Percentiles rank a stretch among this genome's conserved stretches.
These are phyloP conservation scores for Hordeum marinum DNA, from an alignment of 176 grass and related monocot species.

Conservation along the genomic window DNA sequence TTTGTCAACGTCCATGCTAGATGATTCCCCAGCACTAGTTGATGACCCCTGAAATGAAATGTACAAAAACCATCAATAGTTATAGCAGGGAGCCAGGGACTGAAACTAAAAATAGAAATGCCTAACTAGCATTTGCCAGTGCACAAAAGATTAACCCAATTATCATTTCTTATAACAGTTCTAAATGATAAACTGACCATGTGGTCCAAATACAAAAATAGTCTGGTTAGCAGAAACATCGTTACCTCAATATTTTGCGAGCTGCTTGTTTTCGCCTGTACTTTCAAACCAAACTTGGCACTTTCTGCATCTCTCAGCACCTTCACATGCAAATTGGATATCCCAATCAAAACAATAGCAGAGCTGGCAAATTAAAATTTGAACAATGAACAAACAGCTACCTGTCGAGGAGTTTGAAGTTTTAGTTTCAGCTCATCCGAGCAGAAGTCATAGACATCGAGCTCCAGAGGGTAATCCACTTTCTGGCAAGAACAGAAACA, in stretches of 20 bases:
- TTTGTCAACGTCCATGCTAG: slow-evolving; percentile 61
- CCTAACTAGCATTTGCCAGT: background rate
- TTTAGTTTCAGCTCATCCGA: slow-evolving; percentile 93
- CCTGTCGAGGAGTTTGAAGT: slow-evolving; percentile 92
- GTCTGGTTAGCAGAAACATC: slow-evolving; percentile 12
- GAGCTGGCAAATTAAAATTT: slow-evolving; percentile 1
- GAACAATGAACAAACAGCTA: slow-evolving; percentile 20
- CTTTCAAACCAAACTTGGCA: slow-evolving; percentile 81
- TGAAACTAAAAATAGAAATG: background rate
- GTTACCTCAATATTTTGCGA: slow-evolving; percentile 61
- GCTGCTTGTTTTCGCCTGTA: slow-evolving; percentile 43
- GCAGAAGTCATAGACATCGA: slow-evolving; percentile 99
- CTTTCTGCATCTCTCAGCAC: slow-evolving; percentile 91
- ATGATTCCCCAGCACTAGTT: slow-evolving; percentile 55
- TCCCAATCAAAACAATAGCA: slow-evolving; percentile 6
- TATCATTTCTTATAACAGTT: slow-evolving; percentile 15
- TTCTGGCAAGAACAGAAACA: slow-evolving; percentile 53
- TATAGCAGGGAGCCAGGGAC: background rate
- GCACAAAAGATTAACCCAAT: background rate
- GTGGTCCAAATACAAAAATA: background rate
- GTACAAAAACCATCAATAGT: background rate
- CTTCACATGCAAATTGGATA: slow-evolving; percentile 46
- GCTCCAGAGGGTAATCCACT: slow-evolving; percentile 96
- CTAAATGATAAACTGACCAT: background rate
- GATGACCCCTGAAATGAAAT: slow-evolving; percentile 63